These are phyloP conservation scores for Leucoagaricus sp. DNA, from an alignment of 1,284 basidiomycete genomes.

Conservation along the genomic window DNA sequence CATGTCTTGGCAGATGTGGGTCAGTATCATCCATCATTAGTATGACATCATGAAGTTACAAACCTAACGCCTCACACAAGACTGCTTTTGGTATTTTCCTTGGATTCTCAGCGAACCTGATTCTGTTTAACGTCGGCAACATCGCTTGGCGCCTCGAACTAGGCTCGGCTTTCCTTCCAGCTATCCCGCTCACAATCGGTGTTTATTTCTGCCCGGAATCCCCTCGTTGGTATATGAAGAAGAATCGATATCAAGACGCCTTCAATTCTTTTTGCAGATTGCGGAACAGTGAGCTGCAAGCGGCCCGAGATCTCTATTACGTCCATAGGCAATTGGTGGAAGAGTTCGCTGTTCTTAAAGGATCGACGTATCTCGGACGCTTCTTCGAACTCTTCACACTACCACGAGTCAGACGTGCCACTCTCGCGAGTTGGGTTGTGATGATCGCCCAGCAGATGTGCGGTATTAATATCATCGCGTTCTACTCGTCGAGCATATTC, in stretches of 20 bases:
- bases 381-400: constrained; percentile 67
- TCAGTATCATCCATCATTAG: constrained; percentile 27
- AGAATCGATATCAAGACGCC: constrained; percentile 57
- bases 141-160: constrained; percentile 63
- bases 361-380: constrained; percentile 48
- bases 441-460: constrained; percentile 70
- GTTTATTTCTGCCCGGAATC: constrained; percentile 62
- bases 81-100: constrained; percentile 61
- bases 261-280: constrained; percentile 59
- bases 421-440: constrained; percentile 64
- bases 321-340: constrained; percentile 59
- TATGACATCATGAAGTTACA: not conserved
- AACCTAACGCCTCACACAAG: constrained; percentile 21
- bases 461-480: constrained; percentile 59
- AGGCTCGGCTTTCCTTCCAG: constrained; percentile 55
- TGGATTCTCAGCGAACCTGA: constrained; percentile 53
- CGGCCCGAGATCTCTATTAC: constrained; percentile 58
- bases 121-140: constrained; percentile 42
- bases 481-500: constrained; percentile 75
- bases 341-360: constrained; percentile 52
- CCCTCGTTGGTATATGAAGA: constrained; percentile 73
- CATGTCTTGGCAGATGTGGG: constrained; percentile 69
- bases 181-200: constrained; percentile 46
- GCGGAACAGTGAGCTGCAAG: constrained; percentile 65
- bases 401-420: constrained; percentile 69